phyloP scores from a whole-genome alignment of 2,329 filamentous ascomycete species.

The Fusarium pseudonygamai region DNA sequence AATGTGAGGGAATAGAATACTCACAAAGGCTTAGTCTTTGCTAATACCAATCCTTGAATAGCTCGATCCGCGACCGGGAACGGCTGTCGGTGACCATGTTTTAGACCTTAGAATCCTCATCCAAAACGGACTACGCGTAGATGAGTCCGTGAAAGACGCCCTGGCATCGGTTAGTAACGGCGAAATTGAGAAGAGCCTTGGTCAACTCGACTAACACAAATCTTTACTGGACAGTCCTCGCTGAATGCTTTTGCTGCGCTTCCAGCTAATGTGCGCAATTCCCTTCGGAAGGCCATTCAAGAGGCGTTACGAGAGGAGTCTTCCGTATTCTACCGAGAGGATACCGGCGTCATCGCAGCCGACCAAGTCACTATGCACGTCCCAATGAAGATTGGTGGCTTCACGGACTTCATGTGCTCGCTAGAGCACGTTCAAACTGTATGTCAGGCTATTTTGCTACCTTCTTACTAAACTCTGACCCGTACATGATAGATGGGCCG shows the following conservation, averaged over 20 bases:
- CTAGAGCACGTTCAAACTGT: neutral
- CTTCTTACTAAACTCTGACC: rapidly evolving
- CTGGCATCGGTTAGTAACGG: neutral
- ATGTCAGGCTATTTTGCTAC: rapidly evolving
- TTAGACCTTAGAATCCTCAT: neutral
- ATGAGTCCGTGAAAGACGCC: neutral
- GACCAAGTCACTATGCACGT: neutral
- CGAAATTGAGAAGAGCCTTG: rapidly evolving
- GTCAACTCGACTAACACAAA: rapidly evolving
- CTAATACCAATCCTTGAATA: neutral
- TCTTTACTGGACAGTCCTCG: neutral
- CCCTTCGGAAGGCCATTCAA: neutral
- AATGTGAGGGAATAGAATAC: neutral
- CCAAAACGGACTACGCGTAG: neutral
- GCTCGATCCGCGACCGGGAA: neutral
- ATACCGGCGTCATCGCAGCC: neutral
- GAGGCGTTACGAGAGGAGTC: neutral
- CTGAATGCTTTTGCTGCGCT: neutral
- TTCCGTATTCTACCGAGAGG: neutral
- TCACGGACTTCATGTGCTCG: neutral
- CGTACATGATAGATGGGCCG: neutral
- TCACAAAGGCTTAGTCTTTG: rapidly evolving
- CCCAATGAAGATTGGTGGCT: neutral
- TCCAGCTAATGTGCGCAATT: rapidly evolving
- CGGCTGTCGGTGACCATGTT: neutral